phyloP scores from a whole-genome alignment of 805 yeast species.

The Myxozyma vanderwaltii region DNA sequence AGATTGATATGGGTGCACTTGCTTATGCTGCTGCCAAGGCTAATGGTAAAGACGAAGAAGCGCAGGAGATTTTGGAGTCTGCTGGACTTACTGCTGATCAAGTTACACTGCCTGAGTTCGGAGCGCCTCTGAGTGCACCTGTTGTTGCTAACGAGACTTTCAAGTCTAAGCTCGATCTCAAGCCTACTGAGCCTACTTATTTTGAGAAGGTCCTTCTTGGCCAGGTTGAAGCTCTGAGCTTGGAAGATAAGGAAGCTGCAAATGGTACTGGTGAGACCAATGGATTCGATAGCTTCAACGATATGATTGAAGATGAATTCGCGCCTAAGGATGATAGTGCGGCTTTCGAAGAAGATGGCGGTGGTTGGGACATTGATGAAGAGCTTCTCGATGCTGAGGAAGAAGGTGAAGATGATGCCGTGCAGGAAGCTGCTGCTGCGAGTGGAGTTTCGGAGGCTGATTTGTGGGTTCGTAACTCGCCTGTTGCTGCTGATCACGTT shows the following conservation, averaged over 20 bases:
- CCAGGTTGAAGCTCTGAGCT: constrained; percentile 63
- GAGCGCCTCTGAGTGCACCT: constrained; percentile 49
- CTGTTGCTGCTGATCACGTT: constrained; percentile 85
- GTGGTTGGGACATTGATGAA: constrained; percentile 42
- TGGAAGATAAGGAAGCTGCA: constrained; percentile 47
- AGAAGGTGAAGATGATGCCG: constrained; percentile 54
- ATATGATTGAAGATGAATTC: constrained; percentile 33
- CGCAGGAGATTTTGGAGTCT: constrained; percentile 68
- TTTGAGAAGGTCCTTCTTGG: constrained; percentile 85
- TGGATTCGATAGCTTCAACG: constrained; percentile 34
- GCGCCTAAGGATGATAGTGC: constrained; percentile 35
- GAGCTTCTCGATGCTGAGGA: constrained; percentile 50
- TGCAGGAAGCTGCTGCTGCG: constrained; percentile 34
- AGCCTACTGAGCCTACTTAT: constrained; percentile 69
- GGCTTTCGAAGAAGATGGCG: constrained; percentile 36
- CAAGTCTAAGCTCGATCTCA: constrained; percentile 76
- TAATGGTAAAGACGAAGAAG: constrained; percentile 75
- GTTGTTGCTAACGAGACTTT: constrained; percentile 52
- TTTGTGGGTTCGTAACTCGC: constrained; percentile 84
- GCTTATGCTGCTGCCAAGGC: constrained; percentile 93
- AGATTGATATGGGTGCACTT: constrained; percentile 79
- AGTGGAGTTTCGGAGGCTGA: constrained; percentile 59
- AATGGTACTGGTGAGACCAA: constrained; percentile 36
- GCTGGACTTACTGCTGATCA: constrained; percentile 67
- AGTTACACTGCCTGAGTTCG: constrained; percentile 59